These are phyloP conservation scores for Lactarius pseudohatsudake DNA, from an alignment of 768 basidiomycete species.

Conservation along the genomic window DNA sequence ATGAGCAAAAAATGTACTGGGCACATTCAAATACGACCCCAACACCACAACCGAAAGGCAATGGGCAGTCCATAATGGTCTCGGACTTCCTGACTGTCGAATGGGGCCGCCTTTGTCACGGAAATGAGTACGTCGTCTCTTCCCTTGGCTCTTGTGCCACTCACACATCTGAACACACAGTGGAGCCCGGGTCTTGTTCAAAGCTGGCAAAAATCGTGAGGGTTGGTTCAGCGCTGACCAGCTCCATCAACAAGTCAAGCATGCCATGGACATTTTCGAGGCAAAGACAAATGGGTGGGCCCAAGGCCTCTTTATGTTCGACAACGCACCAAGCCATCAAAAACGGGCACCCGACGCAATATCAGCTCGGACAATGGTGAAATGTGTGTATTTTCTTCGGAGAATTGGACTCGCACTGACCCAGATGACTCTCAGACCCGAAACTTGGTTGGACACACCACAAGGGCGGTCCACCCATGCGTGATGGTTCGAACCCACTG, in stretches of 20 bases:
- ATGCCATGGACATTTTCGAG: slow-evolving; percentile 38
- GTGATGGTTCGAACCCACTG: too few relatives aligned
- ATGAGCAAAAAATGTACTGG: too few relatives aligned
- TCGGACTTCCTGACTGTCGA: slow-evolving; percentile 31
- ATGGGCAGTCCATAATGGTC: too few relatives aligned
- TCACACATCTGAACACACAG: slow-evolving; percentile 1
- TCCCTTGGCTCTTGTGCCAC: too few relatives aligned
- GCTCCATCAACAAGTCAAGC: slow-evolving; percentile 29
- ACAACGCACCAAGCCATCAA: slow-evolving; percentile 35
- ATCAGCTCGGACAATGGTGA: not conserved
- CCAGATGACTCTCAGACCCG: too few relatives aligned
- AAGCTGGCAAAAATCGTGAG: slow-evolving; percentile 37
- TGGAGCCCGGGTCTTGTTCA: slow-evolving; percentile 31
- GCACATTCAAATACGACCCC: too few relatives aligned
- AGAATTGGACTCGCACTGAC: too few relatives aligned
- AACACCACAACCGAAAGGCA: too few relatives aligned
- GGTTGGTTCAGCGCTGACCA: slow-evolving; percentile 35
- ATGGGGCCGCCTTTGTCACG: slow-evolving; percentile 34
- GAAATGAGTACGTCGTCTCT: slow-evolving; percentile 26
- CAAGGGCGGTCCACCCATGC: too few relatives aligned
- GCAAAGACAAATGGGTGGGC: slow-evolving; percentile 31
- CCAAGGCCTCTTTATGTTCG: slow-evolving; percentile 33
- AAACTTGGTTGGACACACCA: too few relatives aligned
- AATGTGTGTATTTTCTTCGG: too few relatives aligned
- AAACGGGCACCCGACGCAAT: slow-evolving; percentile 30